Base-by-base conservation (phyloP, 78 protist genomes). In the Dictyostelium citrinum region DNA sequence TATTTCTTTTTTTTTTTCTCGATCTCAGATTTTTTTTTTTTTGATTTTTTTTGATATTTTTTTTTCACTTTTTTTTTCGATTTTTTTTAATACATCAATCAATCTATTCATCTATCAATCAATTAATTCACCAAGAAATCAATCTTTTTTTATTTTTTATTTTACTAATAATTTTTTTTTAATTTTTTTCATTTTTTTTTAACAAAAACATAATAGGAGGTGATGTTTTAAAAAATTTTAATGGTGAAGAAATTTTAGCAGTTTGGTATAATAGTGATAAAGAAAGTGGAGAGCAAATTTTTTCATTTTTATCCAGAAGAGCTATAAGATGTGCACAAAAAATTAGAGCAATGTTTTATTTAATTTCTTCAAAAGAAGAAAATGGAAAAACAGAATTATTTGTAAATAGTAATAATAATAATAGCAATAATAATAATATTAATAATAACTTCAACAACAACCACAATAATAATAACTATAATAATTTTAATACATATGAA, bases 241-340 rank as follows among this genome's bases (percentile, higher is more conserved):
- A 85, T 60, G 91, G 91, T 17, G 77, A 27, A 17, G 91, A 85
- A 2, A 85, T 85, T 17, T 17, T 60, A 3, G 82, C 91, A 3
- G 71, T 76, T 16, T 85, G 91, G 91, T 51, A 60, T 22, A 81
- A 85, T 37, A 35, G n/a, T 39, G 71, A 29, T n/a, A 58, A 31
- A 12, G 83, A 85, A n/a, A 72, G 60, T 67, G 14, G 45, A 4
- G 68, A 79, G n/a, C 64, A 80, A 12, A 64, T 64, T 5, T 64
- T 64, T 27, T 29, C 43, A 31, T 70, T 12, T 33, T 6, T 85
- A 7, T 33, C 68, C 6, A 49, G 64, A 85, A 51, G 91, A 41
- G 83, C 74, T 3, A 58, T 70, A 5, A 74, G 27, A 37, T 75
- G 84, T 61, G 91, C 91, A 2, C 74, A 60, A 51, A 74, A 45